A percentile compares a stretch with the other conserved stretches of the same genome.
Conservation (phyloP, 1,284 basidiomycete species). For the Marasmius fiardii region DNA sequence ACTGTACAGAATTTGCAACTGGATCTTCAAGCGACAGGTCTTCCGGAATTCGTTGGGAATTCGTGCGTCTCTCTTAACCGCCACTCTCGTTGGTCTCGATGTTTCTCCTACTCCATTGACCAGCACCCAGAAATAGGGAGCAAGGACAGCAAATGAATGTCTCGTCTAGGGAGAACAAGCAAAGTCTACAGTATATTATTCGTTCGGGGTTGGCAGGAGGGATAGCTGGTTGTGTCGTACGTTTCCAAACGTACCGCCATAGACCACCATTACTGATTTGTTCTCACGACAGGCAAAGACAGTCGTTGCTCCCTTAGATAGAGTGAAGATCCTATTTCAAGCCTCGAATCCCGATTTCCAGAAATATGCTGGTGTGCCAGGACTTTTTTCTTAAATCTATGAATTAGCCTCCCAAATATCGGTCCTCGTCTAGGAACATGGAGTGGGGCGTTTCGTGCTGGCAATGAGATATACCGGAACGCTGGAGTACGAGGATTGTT, state of each 20-base stretch:
- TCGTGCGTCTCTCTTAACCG: no score
- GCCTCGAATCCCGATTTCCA: constrained; percentile 94
- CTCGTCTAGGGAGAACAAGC: constrained; percentile 56
- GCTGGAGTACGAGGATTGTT: constrained; percentile 81
- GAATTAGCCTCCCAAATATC: constrained; percentile 1
- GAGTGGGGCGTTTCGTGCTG: constrained; percentile 84
- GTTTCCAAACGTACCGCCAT: constrained; percentile 25
- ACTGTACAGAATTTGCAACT: neutral
- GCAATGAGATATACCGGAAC: constrained; percentile 73
- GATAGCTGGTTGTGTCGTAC: constrained; percentile 88
- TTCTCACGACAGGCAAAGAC: constrained; percentile 79
- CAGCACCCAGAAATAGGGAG: neutral
- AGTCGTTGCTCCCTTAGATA: constrained; percentile 93
- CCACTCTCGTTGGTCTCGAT: no score
- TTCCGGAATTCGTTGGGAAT: no score
- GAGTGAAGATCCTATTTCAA: constrained; percentile 99
- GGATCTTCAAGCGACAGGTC: neutral
- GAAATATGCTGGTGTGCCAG: constrained; percentile 80
- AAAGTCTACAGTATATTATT: constrained; percentile 72
- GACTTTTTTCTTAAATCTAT: constrained; percentile 4
- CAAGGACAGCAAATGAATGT: constrained; percentile 54
- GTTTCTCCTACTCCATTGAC: no score
- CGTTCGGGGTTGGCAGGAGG: constrained; percentile 90
- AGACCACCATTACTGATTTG: constrained; percentile 12
- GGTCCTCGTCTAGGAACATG: constrained; percentile 59